Conservation (phyloP, 495 filamentous ascomycete genomes). For the Physcia stellaris region DNA sequence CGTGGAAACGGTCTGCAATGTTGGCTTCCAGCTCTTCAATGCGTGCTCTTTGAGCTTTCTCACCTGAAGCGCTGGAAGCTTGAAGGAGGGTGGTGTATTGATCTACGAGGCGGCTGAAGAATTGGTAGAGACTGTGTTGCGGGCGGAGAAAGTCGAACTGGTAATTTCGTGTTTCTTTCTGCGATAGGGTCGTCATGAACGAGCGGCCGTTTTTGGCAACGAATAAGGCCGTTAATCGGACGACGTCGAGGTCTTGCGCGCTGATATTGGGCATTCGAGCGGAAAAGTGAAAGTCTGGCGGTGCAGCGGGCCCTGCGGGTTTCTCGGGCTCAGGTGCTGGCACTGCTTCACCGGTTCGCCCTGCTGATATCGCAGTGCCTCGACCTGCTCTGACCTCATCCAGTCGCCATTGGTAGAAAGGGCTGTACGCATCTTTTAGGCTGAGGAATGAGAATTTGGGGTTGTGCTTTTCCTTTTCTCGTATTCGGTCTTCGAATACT, state of each 20-base stretch:
- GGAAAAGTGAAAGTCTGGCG: constrained; percentile 85
- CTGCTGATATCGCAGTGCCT: constrained; percentile 68
- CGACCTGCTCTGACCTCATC: constrained; percentile 71
- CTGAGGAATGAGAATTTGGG: constrained; percentile 84
- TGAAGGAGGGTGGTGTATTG: constrained; percentile 81
- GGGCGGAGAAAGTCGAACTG: constrained; percentile 96
- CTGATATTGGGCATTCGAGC: constrained; percentile 96
- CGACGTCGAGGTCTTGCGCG: constrained; percentile 87
- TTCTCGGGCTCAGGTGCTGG: constrained; percentile 44
- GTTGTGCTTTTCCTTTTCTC: constrained; percentile 72
- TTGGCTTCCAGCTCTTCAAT: constrained; percentile 66
- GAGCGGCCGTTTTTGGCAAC: constrained; percentile 81
- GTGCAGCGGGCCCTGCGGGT: constrained; percentile 71
- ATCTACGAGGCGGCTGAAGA: constrained; percentile 81
- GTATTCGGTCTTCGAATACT: constrained; percentile 79
- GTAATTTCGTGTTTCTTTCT: constrained; percentile 78
- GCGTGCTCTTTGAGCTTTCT: constrained; percentile 55
- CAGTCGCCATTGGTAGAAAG: constrained; percentile 84
- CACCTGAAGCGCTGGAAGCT: constrained; percentile 52
- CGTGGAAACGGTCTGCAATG: constrained; percentile 60
- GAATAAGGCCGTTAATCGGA: constrained; percentile 78
- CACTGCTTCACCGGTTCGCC: constrained; percentile 50
- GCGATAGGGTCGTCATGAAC: constrained; percentile 77
- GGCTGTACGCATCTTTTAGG: constrained; percentile 67
- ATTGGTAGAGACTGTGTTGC: constrained; percentile 89